Evolutionary conservation across 768 basidiomycete genomes (phyloP).

Genomic region (Mycena alexandri): DNA sequence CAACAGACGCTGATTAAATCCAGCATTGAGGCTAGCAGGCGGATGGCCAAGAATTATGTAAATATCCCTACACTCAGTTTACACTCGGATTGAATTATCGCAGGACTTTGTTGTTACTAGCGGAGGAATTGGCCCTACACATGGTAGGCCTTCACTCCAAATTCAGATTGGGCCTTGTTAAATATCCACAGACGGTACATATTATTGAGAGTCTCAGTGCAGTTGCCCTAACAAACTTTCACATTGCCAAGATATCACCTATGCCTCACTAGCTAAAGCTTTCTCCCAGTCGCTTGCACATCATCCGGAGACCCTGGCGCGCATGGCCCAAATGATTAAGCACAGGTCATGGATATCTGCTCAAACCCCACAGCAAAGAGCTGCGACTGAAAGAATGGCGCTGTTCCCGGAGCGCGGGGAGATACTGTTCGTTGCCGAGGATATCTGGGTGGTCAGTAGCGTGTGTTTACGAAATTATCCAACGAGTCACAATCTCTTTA

Average conservation of each 20-base stretch:
- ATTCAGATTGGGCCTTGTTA: not conserved
- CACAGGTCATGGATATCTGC: slow-evolving; percentile 67
- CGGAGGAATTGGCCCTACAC: slow-evolving; percentile 93
- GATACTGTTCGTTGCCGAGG: slow-evolving; percentile 80
- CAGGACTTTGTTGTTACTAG: slow-evolving; percentile 90
- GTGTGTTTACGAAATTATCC: slow-evolving; percentile 3
- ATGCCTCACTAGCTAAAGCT: slow-evolving; percentile 86
- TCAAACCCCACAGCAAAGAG: slow-evolving; percentile 80
- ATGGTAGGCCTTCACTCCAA: slow-evolving; percentile 51
- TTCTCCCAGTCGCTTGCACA: slow-evolving; percentile 80
- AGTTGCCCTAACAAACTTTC: not conserved
- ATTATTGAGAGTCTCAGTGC: not conserved
- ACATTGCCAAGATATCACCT: slow-evolving; percentile 80
- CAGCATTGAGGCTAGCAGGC: slow-evolving; percentile 86
- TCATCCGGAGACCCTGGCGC: slow-evolving; percentile 80
- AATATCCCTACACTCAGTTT: not conserved
- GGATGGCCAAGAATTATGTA: slow-evolving; percentile 79
- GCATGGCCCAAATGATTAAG: slow-evolving; percentile 75
- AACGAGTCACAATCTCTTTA: slow-evolving; percentile 42
- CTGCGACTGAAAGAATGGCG: slow-evolving; percentile 90
- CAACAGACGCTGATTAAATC: slow-evolving; percentile 5
- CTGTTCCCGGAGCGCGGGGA: slow-evolving; percentile 86
- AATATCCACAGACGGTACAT: slow-evolving; percentile 58
- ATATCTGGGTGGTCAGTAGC: slow-evolving; percentile 85
- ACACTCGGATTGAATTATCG: not conserved